These are phyloP conservation scores for Plasmodium gallinaceum DNA, from an alignment of 169 alveolate genomes.

Conservation along the genomic window DNA sequence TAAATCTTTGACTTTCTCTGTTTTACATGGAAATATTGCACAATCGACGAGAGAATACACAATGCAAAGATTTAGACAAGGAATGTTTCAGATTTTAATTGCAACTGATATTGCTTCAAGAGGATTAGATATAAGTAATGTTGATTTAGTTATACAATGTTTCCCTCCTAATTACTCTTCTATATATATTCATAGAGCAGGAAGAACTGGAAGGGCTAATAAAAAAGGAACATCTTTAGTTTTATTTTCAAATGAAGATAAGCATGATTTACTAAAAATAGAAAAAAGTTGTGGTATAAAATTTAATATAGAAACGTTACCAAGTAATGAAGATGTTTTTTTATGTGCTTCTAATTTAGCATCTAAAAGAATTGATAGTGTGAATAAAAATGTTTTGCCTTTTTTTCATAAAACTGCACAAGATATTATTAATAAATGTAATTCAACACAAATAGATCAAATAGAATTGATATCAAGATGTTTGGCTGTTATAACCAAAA, in stretches of 20 bases:
- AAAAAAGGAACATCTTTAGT: slow-evolving; percentile 82
- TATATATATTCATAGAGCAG: slow-evolving; percentile 96
- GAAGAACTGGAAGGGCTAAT: slow-evolving; percentile 95
- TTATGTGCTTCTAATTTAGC: slow-evolving; percentile 37
- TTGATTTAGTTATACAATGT: slow-evolving; percentile 93
- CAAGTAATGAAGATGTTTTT: slow-evolving; percentile 62
- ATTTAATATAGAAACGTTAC: slow-evolving; percentile 40
- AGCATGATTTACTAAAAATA: slow-evolving; percentile 44
- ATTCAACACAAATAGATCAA: slow-evolving; percentile 13
- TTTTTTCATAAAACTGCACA: slow-evolving; percentile 60
- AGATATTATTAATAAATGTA: slow-evolving; percentile 31
- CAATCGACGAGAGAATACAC: slow-evolving; percentile 68
- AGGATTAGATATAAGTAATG: slow-evolving; percentile 94
- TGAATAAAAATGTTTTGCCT: slow-evolving; percentile 37
- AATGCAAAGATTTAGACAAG: slow-evolving; percentile 91
- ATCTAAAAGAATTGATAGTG: slow-evolving; percentile 52
- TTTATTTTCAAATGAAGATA: slow-evolving; percentile 72
- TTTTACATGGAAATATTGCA: slow-evolving; percentile 79
- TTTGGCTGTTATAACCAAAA: slow-evolving; percentile 44
- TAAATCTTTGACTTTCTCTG: slow-evolving; percentile 74
- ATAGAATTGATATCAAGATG: slow-evolving; percentile 60
- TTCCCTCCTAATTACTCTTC: slow-evolving; percentile 95
- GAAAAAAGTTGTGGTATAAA: slow-evolving; percentile 71
- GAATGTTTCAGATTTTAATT: slow-evolving; percentile 90
- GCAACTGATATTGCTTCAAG: slow-evolving; percentile 98